Evolutionary conservation across 2,329 filamentous ascomycete genomes (phyloP).

Genomic region (Aureobasidium sp.): DNA sequence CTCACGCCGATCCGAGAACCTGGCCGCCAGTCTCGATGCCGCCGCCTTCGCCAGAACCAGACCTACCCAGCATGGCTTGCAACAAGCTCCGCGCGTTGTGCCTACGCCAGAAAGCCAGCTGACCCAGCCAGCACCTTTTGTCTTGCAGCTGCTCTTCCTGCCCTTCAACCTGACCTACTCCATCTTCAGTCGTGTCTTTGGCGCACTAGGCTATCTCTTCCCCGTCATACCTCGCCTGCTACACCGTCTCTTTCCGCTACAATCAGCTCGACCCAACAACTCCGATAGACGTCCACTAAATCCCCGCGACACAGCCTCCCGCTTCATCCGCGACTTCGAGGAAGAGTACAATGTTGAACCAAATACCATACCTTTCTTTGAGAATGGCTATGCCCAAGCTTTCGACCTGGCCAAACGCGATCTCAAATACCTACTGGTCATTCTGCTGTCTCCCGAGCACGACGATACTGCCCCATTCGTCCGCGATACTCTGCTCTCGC

Average conservation of each 20-base stretch:
- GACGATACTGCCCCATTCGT: constrained; percentile 82
- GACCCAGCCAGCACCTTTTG: constrained; percentile 61
- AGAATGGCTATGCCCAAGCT: constrained; percentile 85
- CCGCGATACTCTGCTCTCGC: constrained; percentile 68
- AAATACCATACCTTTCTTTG: constrained; percentile 65
- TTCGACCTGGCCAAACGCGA: constrained; percentile 85
- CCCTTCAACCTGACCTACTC: constrained; percentile 74
- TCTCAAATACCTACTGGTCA: constrained; percentile 80
- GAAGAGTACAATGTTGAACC: constrained; percentile 68
- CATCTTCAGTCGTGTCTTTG: constrained; percentile 59
- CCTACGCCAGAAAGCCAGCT: constrained; percentile 61
- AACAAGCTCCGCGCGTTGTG: constrained; percentile 74
- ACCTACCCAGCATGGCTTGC: constrained; percentile 35
- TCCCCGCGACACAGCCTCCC: constrained; percentile 76
- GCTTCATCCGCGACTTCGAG: constrained; percentile 89
- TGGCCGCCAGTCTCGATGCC: constrained; percentile 45
- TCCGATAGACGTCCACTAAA: constrained; percentile 63
- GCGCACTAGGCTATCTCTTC: constrained; percentile 67
- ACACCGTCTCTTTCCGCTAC: constrained; percentile 43
- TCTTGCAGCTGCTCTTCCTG: constrained; percentile 69
- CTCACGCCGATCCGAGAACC: constrained; percentile 61
- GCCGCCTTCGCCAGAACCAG: constrained; percentile 13
- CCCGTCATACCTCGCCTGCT: constrained; percentile 66
- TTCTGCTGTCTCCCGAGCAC: constrained; percentile 86
- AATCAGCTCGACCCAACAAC: constrained; percentile 49